Percentiles rank a stretch among this genome's conserved stretches.
phyloP scores from a whole-genome alignment of 2,329 filamentous ascomycete species.

The Curvularia sp. region DNA sequence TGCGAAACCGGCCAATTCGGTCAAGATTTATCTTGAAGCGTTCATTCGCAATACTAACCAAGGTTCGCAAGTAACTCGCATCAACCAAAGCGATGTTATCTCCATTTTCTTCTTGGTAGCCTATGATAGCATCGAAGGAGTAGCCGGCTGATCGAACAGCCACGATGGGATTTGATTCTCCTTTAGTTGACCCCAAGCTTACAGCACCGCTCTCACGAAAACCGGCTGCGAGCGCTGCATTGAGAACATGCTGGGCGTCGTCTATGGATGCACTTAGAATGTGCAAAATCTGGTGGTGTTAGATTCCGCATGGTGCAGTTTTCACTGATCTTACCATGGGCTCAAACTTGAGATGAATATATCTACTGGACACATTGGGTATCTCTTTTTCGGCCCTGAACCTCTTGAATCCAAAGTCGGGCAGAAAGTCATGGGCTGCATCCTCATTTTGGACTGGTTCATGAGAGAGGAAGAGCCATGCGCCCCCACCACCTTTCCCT shows the following conservation, averaged over 20 bases:
- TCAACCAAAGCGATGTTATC: slow-evolving; percentile 62
- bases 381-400: slow-evolving; percentile 3
- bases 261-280: slow-evolving; percentile 77
- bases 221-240: slow-evolving; percentile 78
- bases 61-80: slow-evolving; percentile 69
- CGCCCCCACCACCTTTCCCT: slow-evolving; percentile 79
- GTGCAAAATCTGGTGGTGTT: slow-evolving; percentile 76
- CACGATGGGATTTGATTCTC: slow-evolving; percentile 72
- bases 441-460: slow-evolving; percentile 62
- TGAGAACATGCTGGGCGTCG: slow-evolving; percentile 77
- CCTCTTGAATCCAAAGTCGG: slow-evolving; percentile 51
- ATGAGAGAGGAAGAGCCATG: slow-evolving; percentile 90
- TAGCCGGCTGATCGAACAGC: slow-evolving; percentile 85
- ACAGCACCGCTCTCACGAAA: slow-evolving; percentile 91
- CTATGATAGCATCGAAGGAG: slow-evolving; percentile 81
- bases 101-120: slow-evolving; percentile 54
- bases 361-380: slow-evolving; percentile 47
- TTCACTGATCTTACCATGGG: slow-evolving; percentile 73
- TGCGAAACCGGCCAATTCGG: slow-evolving; percentile 70
- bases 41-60: slow-evolving; percentile 76
- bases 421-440: slow-evolving; percentile 23
- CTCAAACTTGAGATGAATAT: slow-evolving; percentile 89
- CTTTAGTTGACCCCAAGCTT: slow-evolving; percentile 59
- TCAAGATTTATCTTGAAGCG: slow-evolving; percentile 73
- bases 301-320: slow-evolving; percentile 21